Base-by-base conservation (phyloP, 169 alveolate species). In the Cryptosporidium baileyi region DNA sequence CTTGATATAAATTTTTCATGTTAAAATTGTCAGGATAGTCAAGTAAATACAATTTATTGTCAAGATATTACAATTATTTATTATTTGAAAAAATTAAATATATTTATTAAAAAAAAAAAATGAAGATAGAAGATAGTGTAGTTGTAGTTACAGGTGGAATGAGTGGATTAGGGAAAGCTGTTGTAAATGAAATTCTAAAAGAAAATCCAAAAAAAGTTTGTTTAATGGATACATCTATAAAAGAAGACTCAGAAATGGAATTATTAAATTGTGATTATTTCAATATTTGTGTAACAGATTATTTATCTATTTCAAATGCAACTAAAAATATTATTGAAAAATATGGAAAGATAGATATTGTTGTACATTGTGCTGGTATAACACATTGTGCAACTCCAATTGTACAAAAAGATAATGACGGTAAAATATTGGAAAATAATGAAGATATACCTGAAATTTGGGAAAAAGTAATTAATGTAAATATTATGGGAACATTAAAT, bases 361-460 rank as follows among this genome's bases (percentile, higher is more conserved):
- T 67, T 47, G 65, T 67, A 15, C 82, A 67, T 22, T 67, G 82
- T 11, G 82, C 82, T n/a, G 82, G 82, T 5, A 67, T 67, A 30
- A 67, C 82, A 30, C 82, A 67, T 26, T 67, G 82, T 32, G 60
- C 47, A 34, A 67, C 82, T 17, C 82, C 82, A 36, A 67, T 67
- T n/a, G 52, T 67, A 52, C 82, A 67, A 41, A 67, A 34, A 41
- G 82, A 67, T 22, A 65, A 30, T 13, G 32, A 51, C 11, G 82
- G 82, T 11, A 52, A 32, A n/a, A 51, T 67, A 51, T 11, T 67
- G 54, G 82, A 67, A 32, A 67, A 67, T 19, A 67, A 67, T 38
- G 65, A 36, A 15, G 82, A 67, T 38, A 67, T 67, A 36, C 82
- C 82, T n/a, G 82, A 67, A 8, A 67, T 67, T 22, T 67, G 82